Base-by-base conservation (phyloP, 2,329 filamentous ascomycete species). In the Penicillium sp. region DNA sequence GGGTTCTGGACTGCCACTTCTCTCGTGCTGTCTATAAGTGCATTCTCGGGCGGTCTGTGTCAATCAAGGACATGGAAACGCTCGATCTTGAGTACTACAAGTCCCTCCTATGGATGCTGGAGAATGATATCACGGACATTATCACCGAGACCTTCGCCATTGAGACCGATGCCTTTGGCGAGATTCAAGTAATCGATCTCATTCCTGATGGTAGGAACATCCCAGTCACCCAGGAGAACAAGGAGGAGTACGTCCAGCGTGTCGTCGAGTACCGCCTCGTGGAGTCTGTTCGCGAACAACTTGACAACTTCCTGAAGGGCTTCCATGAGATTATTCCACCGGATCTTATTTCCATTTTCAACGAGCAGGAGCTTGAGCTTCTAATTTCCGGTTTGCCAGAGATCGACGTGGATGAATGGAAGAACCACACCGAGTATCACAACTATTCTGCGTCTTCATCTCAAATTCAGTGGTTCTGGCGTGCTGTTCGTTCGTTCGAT, bases 381-480 rank as follows among this genome's bases (percentile, higher is more conserved):
- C 81, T 99, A 56, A 99, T 99, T 68, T 99, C 94, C 46, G 94
- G 94, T 69, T 81, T 99, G 47, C 94, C 94, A 1, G 94, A 99
- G 68, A 96, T 99, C 63, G 93, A 99, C 64, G 85, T 97, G 38
- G 94, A 99, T 67, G 94, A 99, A 75, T 99, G 94, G 94, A 96
- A 96, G 83, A 91, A 89, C 75, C 96, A 96, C 74, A 95, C 93
- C 2, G 95, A 99, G 70, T 97, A 99, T 66, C 93, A 97, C 75
- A 97, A 97, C 74, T 99, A 99, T 77, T 90, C 85, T 4, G 87
- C 90, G 29, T 93, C 92, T 0, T 96, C 94, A 3, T 89, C 90
- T 42, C 95, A 99, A 71, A 96, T 99, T 54, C 92, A 97, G 72
- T 99, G 94, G 94, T 99, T 99, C 84, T 99, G 94, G 94, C 88